phyloP scores from a whole-genome alignment of 306 rosid species.

The Quercus engelmannii region DNA sequence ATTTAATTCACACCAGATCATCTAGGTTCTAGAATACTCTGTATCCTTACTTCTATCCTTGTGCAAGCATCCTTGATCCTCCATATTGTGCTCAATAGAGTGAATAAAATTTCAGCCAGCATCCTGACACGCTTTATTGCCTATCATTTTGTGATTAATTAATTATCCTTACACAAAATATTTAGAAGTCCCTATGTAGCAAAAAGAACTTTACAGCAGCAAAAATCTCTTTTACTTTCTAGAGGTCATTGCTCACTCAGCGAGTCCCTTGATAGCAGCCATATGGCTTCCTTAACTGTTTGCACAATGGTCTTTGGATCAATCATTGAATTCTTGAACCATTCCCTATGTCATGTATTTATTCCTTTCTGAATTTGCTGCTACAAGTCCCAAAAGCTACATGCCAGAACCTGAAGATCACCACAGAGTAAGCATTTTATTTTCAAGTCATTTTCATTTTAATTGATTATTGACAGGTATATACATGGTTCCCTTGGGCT shows the following conservation, averaged over 20 bases:
- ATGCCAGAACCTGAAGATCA: constrained; percentile 39
- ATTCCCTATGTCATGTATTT: not conserved
- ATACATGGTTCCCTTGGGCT: constrained; percentile 81
- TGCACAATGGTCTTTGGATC: constrained; percentile 1
- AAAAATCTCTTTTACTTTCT: not conserved
- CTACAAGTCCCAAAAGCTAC: constrained; percentile 23
- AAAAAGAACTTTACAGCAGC: not conserved
- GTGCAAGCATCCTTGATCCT: not conserved
- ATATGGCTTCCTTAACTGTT: not conserved
- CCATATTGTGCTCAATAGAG: not conserved
- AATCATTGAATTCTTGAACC: constrained; percentile 7
- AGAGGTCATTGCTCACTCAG: not conserved
- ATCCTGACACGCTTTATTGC: not conserved
- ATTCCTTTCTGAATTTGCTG: constrained; percentile 12
- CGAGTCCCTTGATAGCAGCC: not conserved
- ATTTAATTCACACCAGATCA: not conserved
- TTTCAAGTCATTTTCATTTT: constrained; percentile 71
- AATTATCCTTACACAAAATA: not conserved
- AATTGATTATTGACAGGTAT: constrained; percentile 83
- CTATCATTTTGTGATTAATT: not conserved
- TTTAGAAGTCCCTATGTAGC: not conserved
- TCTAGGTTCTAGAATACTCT: not conserved
- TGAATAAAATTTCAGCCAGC: not conserved
- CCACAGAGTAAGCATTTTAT: constrained; percentile 48
- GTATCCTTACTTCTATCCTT: not conserved